phyloP scores from a whole-genome alignment of 306 rosid species.

The Castanopsis chinensis region DNA sequence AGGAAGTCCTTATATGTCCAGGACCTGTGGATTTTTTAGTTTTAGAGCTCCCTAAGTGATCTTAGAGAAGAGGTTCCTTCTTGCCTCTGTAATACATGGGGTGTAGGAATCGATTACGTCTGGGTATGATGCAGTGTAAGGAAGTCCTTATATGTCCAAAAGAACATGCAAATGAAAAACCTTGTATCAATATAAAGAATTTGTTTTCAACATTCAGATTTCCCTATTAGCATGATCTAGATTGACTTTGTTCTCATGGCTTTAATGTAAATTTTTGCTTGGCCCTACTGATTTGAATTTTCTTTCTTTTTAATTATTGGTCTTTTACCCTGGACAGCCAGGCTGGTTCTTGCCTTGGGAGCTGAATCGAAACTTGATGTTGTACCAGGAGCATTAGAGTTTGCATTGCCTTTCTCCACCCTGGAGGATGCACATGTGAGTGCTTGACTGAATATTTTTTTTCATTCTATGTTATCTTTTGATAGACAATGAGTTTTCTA shows the following conservation, averaged over 20 bases:
- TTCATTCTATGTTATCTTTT: slow-evolving; percentile 11
- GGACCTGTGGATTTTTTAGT: background rate
- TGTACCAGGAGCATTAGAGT: slow-evolving; percentile 85
- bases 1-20: slow-evolving; percentile 12
- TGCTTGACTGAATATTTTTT: slow-evolving; percentile 3
- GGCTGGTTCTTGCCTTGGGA: slow-evolving; percentile 98
- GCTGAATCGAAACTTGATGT: slow-evolving; percentile 86
- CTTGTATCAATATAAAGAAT: background rate
- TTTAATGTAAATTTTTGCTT: background rate
- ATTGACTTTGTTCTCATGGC: background rate
- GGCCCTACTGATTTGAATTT: slow-evolving; percentile 31
- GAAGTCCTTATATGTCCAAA: slow-evolving; percentile 17
- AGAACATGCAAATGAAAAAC: slow-evolving; percentile 16
- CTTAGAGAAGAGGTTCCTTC: background rate
- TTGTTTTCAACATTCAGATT: no score
- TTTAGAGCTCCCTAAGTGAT: slow-evolving; percentile 1
- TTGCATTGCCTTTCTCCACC: slow-evolving; percentile 85
- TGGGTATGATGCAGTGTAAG: background rate
- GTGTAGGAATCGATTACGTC: slow-evolving; percentile 1
- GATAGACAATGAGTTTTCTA: slow-evolving; percentile 2
- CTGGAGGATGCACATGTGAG: slow-evolving; percentile 88
- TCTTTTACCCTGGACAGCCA: slow-evolving; percentile 63
- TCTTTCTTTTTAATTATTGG: slow-evolving; percentile 16
- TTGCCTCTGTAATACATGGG: slow-evolving; percentile 10
- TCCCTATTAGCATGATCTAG: slow-evolving; percentile 3